phyloP scores from a whole-genome alignment of 352 stramenopile genomes.

The Phytophthora hybrid region DNA sequence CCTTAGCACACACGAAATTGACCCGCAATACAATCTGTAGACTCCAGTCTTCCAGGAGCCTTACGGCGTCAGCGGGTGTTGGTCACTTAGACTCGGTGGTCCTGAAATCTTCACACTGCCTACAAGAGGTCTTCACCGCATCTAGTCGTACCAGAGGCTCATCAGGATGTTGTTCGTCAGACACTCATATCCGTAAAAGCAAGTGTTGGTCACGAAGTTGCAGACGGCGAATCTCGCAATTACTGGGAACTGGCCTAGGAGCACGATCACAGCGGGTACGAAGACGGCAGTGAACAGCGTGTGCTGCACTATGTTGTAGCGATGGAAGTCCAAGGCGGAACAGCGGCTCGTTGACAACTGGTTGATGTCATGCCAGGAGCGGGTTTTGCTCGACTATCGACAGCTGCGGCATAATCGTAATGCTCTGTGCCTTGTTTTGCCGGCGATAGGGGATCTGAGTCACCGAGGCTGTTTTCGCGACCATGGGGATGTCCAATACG shows the following conservation, averaged over 20 bases:
- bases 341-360: slow-evolving; percentile 17
- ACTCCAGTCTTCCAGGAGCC: too few species aligned
- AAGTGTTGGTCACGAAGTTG: slow-evolving; percentile 66
- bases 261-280: slow-evolving; percentile 66
- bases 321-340: slow-evolving; percentile 36
- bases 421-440: slow-evolving; percentile 7
- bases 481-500: slow-evolving; percentile 83
- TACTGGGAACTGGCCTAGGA: slow-evolving; percentile 71
- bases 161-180: slow-evolving; percentile 70
- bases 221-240: slow-evolving; percentile 74
- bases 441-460: slow-evolving; percentile 7
- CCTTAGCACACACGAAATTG: too few species aligned
- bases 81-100: too few species aligned
- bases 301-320: slow-evolving; percentile 69
- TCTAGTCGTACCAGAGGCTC: slow-evolving; percentile 49
- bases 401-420: slow-evolving; percentile 28
- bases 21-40: too few species aligned
- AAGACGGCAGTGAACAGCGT: slow-evolving; percentile 65
- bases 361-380: slow-evolving; percentile 16
- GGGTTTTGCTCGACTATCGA: slow-evolving; percentile 27
- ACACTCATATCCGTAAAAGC: slow-evolving; percentile 80
- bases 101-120: not conserved
- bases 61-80: too few species aligned
- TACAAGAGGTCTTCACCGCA: slow-evolving; percentile 32
- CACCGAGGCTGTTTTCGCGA: not conserved